A percentile compares a stretch with the other conserved stretches of the same genome.
Evolutionary conservation across 2,329 filamentous ascomycete genomes (phyloP).

Genomic region (Xylariaceae sp.): DNA sequence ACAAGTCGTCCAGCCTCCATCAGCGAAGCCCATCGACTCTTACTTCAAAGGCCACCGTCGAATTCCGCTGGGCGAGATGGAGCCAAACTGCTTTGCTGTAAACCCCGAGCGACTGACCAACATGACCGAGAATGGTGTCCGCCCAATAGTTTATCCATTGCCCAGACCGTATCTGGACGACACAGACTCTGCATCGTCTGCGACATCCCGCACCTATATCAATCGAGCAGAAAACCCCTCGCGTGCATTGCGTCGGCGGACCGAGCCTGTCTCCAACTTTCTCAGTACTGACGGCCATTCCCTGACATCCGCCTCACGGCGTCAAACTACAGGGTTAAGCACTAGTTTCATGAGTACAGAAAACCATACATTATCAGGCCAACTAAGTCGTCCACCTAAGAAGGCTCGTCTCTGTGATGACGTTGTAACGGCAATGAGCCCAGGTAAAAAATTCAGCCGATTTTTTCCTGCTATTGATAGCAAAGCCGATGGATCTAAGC

Average conservation of each 20-base stretch:
- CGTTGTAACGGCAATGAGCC: constrained; percentile 19
- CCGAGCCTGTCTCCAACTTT: constrained; percentile 46
- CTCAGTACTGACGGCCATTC: constrained; percentile 26
- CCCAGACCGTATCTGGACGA: constrained; percentile 52
- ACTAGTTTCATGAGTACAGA: constrained; percentile 5
- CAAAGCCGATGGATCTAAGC: constrained; percentile 9
- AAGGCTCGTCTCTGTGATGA: constrained; percentile 53
- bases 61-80: constrained; percentile 59
- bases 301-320: constrained; percentile 22
- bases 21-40: constrained; percentile 47
- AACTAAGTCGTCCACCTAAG: constrained; percentile 43
- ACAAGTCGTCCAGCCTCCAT: constrained; percentile 21
- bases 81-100: constrained; percentile 55
- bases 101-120: constrained; percentile 44
- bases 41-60: constrained; percentile 49
- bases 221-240: constrained; percentile 28
- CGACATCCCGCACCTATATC: constrained; percentile 25
- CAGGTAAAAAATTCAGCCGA: constrained; percentile 44
- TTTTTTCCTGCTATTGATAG: constrained; percentile 40
- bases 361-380: constrained; percentile 7
- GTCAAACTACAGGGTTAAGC: constrained; percentile 16
- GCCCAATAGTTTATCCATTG: constrained; percentile 54
- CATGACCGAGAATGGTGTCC: constrained; percentile 44
- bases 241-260: constrained; percentile 44
- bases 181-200: constrained; percentile 13